Percentiles rank a stretch among this genome's conserved stretches.
These are phyloP conservation scores for Debaryomycetaceae sp. DNA, from an alignment of 1,139 yeast genomes.

Conservation along the genomic window DNA sequence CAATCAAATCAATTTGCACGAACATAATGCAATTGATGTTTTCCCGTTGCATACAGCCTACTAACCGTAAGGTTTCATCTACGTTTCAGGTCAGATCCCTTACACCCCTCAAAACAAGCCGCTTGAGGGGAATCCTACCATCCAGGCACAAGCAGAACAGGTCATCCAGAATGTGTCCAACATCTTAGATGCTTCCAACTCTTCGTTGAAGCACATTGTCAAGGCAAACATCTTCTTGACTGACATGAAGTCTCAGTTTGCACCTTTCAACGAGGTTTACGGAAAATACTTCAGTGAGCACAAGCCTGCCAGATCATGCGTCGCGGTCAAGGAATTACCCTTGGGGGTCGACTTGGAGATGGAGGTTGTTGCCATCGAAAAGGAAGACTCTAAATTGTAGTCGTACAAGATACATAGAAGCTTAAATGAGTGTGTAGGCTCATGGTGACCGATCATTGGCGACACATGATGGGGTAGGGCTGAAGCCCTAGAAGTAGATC, in stretches of 20 bases:
- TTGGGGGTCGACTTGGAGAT: constrained; percentile 70
- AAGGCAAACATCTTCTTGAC: constrained; percentile 86
- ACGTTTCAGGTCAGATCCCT: constrained; percentile 95
- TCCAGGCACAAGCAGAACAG: constrained; percentile 82
- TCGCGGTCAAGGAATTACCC: constrained; percentile 85
- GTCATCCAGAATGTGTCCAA: constrained; percentile 71
- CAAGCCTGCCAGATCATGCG: constrained; percentile 95
- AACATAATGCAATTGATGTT: neutral
- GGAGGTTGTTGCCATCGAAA: constrained; percentile 79
- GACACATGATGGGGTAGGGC: too few relatives aligned
- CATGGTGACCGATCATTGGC: too few relatives aligned
- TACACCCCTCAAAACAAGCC: constrained; percentile 79
- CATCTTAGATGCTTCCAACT: constrained; percentile 77
- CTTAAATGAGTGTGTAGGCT: too few relatives aligned
- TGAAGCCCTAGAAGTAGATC: too few relatives aligned
- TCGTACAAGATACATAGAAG: neutral
- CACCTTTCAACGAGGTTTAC: constrained; percentile 78
- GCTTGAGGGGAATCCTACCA: constrained; percentile 60
- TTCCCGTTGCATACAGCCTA: constrained; percentile 9
- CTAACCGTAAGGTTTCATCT: constrained; percentile 59
- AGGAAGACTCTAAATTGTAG: constrained; percentile 37
- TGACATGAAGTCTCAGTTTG: constrained; percentile 74
- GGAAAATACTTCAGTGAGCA: constrained; percentile 73
- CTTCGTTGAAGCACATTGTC: constrained; percentile 75
- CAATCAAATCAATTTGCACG: neutral